Evolutionary conservation across 202 grass and related monocot genomes (phyloP).

Genomic region (Hordeum pubiflorum): DNA sequence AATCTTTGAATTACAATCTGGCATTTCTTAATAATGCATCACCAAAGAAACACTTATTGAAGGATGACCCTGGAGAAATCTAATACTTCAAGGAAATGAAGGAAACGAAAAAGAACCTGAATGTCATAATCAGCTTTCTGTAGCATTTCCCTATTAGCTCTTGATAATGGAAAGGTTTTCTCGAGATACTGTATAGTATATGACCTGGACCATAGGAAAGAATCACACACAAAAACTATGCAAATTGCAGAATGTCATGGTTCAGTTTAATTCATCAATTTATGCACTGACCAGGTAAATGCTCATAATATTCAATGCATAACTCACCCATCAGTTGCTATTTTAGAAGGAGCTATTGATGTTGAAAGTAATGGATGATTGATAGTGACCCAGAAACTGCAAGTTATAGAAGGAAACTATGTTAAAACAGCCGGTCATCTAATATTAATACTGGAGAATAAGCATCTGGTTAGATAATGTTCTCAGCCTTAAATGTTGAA

Average conservation of each 20-base stretch:
- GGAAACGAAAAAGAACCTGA: constrained; percentile 46
- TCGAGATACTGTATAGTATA: constrained; percentile 32
- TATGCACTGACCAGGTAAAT: neutral
- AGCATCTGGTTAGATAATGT: neutral
- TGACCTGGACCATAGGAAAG: constrained; percentile 53
- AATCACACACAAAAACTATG: constrained; percentile 27
- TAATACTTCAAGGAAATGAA: constrained; percentile 13
- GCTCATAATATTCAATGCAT: constrained; percentile 24
- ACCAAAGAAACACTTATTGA: neutral
- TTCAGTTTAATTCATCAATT: neutral
- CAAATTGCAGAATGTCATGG: constrained; percentile 14
- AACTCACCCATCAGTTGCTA: constrained; percentile 56
- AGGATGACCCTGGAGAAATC: neutral
- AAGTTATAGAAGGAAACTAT: constrained; percentile 25
- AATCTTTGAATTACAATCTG: neutral
- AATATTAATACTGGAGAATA: constrained; percentile 5
- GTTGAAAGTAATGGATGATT: constrained; percentile 45
- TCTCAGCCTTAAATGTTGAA: neutral
- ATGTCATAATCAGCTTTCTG: constrained; percentile 51
- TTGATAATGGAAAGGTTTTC: constrained; percentile 57
- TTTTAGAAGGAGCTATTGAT: constrained; percentile 40
- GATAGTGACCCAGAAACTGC: constrained; percentile 79
- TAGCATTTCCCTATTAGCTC: constrained; percentile 53
- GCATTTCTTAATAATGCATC: neutral
- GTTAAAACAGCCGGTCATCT: constrained; percentile 17